Conservation (phyloP, 805 yeast genomes). For the Candida xyloterini region DNA sequence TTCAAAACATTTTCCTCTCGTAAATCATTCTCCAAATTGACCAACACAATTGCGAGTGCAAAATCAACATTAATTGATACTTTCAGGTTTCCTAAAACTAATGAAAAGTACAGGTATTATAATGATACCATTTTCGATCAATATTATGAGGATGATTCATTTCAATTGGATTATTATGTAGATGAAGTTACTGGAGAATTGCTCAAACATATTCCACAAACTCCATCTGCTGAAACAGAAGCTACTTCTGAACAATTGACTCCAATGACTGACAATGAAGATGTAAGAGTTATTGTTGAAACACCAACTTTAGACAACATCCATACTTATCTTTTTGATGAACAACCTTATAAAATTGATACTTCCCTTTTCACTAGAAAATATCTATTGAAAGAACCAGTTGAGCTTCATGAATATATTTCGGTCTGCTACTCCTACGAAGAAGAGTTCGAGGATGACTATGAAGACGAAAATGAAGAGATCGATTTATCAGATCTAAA, state of each 20-base stretch:
- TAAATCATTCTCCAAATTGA: not conserved
- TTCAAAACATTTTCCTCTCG: not conserved
- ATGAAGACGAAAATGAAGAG: conserved; percentile 8
- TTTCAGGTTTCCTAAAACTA: not conserved
- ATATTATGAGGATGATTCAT: conserved; percentile 14
- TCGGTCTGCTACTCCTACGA: conserved; percentile 12
- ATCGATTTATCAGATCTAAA: conserved; percentile 6
- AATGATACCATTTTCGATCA: conserved; percentile 20
- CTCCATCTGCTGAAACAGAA: conserved; percentile 3
- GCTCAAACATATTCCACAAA: conserved; percentile 12
- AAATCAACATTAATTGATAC: conserved; percentile 1
- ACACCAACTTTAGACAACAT: conserved; percentile 1
- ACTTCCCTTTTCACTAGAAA: conserved; percentile 11
- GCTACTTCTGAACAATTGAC: conserved; percentile 13
- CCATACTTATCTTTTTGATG: conserved; percentile 12
- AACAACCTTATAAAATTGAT: conserved; percentile 8
- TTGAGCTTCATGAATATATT: conserved; percentile 12
- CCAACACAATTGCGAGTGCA: conserved; percentile 1
- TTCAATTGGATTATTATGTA: conserved; percentile 11
- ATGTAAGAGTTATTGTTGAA: conserved; percentile 18
- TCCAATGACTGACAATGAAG: conserved; percentile 16
- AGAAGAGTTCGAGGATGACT: conserved; percentile 6
- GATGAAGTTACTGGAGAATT: conserved; percentile 23
- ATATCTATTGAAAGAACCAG: conserved; percentile 14
- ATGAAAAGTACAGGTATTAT: conserved; percentile 10